Evolutionary conservation across 768 basidiomycete genomes (phyloP), one percentile per base, ranked within the genome.

Genomic region (Suillus luteus): DNA sequence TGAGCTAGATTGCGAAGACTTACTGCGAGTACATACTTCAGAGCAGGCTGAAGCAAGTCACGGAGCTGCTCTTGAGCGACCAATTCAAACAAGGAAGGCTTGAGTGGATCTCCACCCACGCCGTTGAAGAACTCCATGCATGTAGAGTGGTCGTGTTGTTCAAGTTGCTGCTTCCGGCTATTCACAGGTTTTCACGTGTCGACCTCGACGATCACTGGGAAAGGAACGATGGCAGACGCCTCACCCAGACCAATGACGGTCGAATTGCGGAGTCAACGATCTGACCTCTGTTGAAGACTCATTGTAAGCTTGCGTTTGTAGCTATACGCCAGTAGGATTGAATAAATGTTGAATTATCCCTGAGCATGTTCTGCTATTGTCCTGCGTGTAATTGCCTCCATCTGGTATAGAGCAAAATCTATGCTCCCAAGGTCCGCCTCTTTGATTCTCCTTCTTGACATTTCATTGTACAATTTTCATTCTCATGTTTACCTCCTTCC

Each of bases 1-100:
- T 19, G 24, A 27, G 11, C 27, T 5, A n/a, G 11, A 22, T 33
- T 59, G 15, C 48, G 48, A 41, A 48, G 48, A 74, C 90, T 79
- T 74, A 96, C 96, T 65, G 91, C 91, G 40, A 99, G 80, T 52
- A 96, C 89, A 79, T 99, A 98, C 78, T 96, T 94, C 72, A 97
- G 79, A 15, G 96, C 95, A 40, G 96, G 96, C 71, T 98, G 96
- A 14, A 99, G 82, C 8, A 97, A 82, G 72, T 96, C 93, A 64
- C 91, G 81, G 22, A 99, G 85, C 73, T 98, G 95, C 68, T 97
- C 96, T 75, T 97, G 93, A 8, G 94, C 95, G 44, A 97, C 82
- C 12, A 98, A 85, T 72, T 98, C 96, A 70, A 96, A 98, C 15
- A 97, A 76, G 12, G 92, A 91, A 2, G 92, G 92, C 66, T 90